Evolutionary conservation across 352 stramenopile genomes (phyloP), one percentile per base, ranked within the genome.

Genomic region (Phytophthora idaei): DNA sequence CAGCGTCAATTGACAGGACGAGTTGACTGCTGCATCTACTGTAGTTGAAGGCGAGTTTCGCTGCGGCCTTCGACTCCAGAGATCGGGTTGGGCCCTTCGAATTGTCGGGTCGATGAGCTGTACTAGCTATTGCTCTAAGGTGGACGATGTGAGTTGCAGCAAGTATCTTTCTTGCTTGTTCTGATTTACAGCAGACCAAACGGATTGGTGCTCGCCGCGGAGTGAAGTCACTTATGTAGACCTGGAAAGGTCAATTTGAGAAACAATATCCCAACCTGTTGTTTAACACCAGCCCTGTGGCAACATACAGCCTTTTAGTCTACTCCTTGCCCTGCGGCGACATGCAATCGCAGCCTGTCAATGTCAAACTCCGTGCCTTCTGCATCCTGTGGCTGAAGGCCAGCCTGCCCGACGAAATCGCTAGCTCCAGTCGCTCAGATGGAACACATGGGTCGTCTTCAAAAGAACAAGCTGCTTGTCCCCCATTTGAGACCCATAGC

Each of bases 71-170:
- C 17, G 17, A 21, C 17, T 21, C 17, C 17, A 21, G 17, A 21
- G 17, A 21, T 21, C 17, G 17, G 17, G 17, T 21, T 21, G 17
- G 17, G 17, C 17, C 17, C 17, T 21, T 21, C 17, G 17, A 21
- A 14, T 42, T 25, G 6, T 42, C 47, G 27, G 48, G 39, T 25
- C 17, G 42, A 46, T 49, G 46, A 42, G 27, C n/a, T 44, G 63
- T 44, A 42, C 48, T 70, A 47, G 63, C 56, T 66, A 65, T 61
- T 25, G 63, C 63, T 66, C 29, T 21, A 44, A 50, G 29, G 31
- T 14, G 15, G 39, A 56, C 37, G 56, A 50, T 50, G 44, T 17
- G 56, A 56, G 56, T 32, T 56, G 55, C 31, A 37, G 21, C 45
- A 57, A 50, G 36, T 53, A 42, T 11, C 41, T 60, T 57, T 48